phyloP scores from a whole-genome alignment of 768 basidiomycete genomes.

The Russula emetica region DNA sequence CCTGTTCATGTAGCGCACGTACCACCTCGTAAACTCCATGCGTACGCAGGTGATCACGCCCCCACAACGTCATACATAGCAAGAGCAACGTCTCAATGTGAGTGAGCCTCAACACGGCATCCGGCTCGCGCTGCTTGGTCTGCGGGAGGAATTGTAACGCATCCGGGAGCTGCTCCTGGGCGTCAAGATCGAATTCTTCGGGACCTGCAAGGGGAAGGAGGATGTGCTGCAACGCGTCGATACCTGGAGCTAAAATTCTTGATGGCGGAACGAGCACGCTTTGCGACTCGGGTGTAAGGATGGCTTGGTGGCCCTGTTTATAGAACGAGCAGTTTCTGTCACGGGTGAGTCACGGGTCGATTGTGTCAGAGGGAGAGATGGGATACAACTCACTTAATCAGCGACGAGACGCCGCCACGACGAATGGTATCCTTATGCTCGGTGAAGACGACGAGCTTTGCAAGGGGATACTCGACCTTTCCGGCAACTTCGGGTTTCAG shows the following conservation, averaged over 20 bases:
- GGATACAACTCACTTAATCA: conserved; percentile 62
- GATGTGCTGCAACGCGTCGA: conserved; percentile 80
- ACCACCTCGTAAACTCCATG: conserved; percentile 88
- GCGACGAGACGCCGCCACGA: conserved; percentile 79
- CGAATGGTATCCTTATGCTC: conserved; percentile 86
- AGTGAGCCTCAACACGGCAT: conserved; percentile 68
- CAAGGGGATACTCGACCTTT: conserved; percentile 70
- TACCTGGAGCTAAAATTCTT: conserved; percentile 58
- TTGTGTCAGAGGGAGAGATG: not conserved
- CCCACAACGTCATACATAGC: conserved; percentile 85
- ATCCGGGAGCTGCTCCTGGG: conserved; percentile 80
- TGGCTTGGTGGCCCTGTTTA: conserved; percentile 59
- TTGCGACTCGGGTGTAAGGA: conserved; percentile 62
- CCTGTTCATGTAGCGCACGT: conserved; percentile 68
- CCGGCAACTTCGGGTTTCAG: conserved; percentile 42
- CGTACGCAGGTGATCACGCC: conserved; percentile 71
- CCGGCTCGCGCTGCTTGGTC: conserved; percentile 78
- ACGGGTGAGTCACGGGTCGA: conserved; percentile 23
- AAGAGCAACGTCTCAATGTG: conserved; percentile 88
- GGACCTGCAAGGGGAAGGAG: conserved; percentile 90
- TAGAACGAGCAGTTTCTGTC: conserved; percentile 77
- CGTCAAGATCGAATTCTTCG: conserved; percentile 92
- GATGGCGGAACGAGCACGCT: conserved; percentile 56
- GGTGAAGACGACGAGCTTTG: conserved; percentile 80
- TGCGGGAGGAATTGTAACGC: conserved; percentile 85